Evolutionary conservation across 2,329 filamentous ascomycete species (phyloP), one percentile per base, ranked within the genome.

Genomic region (Penicillium sp.): DNA sequence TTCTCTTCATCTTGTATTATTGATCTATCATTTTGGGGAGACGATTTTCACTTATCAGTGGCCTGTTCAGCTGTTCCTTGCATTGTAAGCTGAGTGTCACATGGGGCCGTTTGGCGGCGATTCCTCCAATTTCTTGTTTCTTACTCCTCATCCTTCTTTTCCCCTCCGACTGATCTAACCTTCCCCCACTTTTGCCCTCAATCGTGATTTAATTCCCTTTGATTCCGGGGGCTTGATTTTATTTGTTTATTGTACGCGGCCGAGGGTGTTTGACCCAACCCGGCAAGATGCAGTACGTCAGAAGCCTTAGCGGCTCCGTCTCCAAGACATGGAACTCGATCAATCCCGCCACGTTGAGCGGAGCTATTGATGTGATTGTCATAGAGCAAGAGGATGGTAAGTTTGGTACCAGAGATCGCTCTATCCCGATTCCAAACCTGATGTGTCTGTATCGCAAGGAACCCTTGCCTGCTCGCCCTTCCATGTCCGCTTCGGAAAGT

Each of bases 301-400:
- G 94, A 66, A 96, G 92, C 70, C 85, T 97, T 67, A 94, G 91
- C 75, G 92, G 92, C 73, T 95, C 92, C 50, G 93, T 99, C 68
- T 96, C 92, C 67, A 97, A 94, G 79, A 93, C 94, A 75, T 99
- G 94, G 94, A 99, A 99, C 77, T 97, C 92, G 25, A 96, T 99
- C 82, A 99, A 99, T 75, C 94, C 94, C 49, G 92, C 94, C 43
- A 99, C 94, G 12, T 85, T 99, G 54, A 96, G 91, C 78, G 94
- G 94, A 70, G 94, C 94, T 70, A 97, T 99, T 78, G 94, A 99
- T 82, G 93, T 97, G 66, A 96, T 99, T 65, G 93, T 99, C 53
- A 92, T 99, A 56, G 92, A 99, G 76, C 92, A 95, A 65, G 90
- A 93, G 71, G 94, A 99, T 82, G 94, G 90, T 78, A 81, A 79